Evolutionary conservation across 148 eudicot genomes (phyloP).

Genomic region (Camellia lanceoleosa): DNA sequence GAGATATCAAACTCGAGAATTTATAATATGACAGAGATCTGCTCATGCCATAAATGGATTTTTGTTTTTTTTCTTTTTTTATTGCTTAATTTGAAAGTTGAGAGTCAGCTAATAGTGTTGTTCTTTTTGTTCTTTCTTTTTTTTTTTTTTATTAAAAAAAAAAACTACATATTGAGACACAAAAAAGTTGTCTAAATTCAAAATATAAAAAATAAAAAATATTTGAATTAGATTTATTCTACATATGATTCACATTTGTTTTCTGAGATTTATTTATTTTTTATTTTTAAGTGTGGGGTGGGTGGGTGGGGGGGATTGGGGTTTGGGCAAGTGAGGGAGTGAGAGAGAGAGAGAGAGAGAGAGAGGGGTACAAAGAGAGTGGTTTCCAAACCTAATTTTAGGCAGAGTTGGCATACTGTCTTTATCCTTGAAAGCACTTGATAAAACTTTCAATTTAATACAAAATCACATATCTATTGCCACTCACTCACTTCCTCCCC

Average conservation of each 20-base stretch:
- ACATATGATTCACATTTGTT: no score
- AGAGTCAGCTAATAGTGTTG: not conserved
- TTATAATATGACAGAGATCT: not conserved
- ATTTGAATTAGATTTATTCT: no score
- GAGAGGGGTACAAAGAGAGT: not conserved
- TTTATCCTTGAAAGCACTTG: not conserved
- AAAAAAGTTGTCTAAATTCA: no score
- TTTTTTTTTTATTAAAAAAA: no score
- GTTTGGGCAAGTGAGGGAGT: no score
- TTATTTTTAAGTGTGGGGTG: no score
- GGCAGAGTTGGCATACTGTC: not conserved
- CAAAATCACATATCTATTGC: not conserved
- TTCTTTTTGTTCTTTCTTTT: no score
- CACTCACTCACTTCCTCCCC: not conserved
- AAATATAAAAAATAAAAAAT: no score
- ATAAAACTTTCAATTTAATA: not conserved
- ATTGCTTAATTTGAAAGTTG: not conserved
- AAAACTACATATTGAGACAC: no score
- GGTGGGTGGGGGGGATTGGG: no score
- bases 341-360: no score
- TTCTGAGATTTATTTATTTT: no score
- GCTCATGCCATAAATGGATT: not conserved
- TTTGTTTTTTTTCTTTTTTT: not conserved
- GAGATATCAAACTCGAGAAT: not conserved
- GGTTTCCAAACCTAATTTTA: slow-evolving; percentile 3